Evolutionary conservation across 768 basidiomycete genomes (phyloP).

Genomic region (Hygrophorus pudorinus): DNA sequence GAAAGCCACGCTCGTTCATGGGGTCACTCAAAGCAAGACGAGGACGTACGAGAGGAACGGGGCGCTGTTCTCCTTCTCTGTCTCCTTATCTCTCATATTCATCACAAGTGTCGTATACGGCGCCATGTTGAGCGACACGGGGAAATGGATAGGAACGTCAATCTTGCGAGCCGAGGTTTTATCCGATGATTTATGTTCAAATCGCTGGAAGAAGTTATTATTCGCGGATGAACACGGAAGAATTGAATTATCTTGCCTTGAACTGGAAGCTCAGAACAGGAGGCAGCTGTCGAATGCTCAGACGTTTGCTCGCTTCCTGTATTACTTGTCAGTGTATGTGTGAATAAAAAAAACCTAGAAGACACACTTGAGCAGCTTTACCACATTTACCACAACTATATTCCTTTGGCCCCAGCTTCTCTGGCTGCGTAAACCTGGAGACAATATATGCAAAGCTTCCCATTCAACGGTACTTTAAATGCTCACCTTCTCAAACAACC

Average conservation of each 20-base stretch:
- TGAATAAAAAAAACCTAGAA: not conserved
- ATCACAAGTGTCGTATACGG: slow-evolving; percentile 67
- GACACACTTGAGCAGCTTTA: slow-evolving; percentile 51
- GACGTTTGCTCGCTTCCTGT: slow-evolving; percentile 73
- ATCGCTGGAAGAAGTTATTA: slow-evolving; percentile 46
- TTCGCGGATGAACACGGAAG: slow-evolving; percentile 1
- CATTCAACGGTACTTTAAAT: not conserved
- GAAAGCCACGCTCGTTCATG: not conserved
- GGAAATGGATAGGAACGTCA: slow-evolving; percentile 73
- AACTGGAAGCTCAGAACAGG: slow-evolving; percentile 91
- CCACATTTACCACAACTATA: slow-evolving; percentile 81
- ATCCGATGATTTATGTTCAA: slow-evolving; percentile 76
- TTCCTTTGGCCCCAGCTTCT: slow-evolving; percentile 73
- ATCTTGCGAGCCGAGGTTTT: slow-evolving; percentile 76
- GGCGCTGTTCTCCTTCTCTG: slow-evolving; percentile 7
- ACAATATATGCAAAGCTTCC: slow-evolving; percentile 3
- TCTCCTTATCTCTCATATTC: slow-evolving; percentile 40
- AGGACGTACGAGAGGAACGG: slow-evolving; percentile 20
- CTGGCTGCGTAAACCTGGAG: slow-evolving; percentile 71
- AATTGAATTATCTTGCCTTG: slow-evolving; percentile 45
- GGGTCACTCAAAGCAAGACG: not conserved
- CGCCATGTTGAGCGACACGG: slow-evolving; percentile 78
- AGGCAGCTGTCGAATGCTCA: slow-evolving; percentile 79
- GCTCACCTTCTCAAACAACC: slow-evolving; percentile 64
- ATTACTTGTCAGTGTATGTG: slow-evolving; percentile 4